phyloP scores from a whole-genome alignment of 2,329 filamentous ascomycete genomes.

The Aureobasidium vineae region DNA sequence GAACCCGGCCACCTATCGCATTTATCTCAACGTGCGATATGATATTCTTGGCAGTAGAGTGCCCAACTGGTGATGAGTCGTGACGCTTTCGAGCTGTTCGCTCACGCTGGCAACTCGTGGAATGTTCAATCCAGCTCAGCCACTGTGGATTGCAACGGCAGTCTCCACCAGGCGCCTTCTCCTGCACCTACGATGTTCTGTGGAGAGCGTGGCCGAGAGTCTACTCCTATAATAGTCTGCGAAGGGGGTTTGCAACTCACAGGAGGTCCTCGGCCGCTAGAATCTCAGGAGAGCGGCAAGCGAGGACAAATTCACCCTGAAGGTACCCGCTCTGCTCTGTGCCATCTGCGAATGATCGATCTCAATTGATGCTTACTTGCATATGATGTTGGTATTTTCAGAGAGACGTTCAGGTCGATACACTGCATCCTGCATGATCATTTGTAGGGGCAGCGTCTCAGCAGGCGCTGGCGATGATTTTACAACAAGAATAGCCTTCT shows the following conservation, averaged over 20 bases:
- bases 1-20: slow-evolving; percentile 14
- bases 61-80: slow-evolving; percentile 4
- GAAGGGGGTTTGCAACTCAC: slow-evolving; percentile 13
- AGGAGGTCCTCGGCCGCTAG: slow-evolving; percentile 21
- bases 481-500: slow-evolving; percentile 12
- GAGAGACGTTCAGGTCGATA: not conserved
- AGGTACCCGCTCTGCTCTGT: not conserved
- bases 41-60: slow-evolving; percentile 22
- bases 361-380: not conserved
- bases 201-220: slow-evolving; percentile 6
- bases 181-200: slow-evolving; percentile 23
- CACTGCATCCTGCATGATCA: slow-evolving; percentile 11
- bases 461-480: slow-evolving; percentile 11
- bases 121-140: slow-evolving; percentile 24
- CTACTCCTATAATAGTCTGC: slow-evolving; percentile 20
- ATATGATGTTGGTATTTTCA: slow-evolving; percentile 4
- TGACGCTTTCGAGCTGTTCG: slow-evolving; percentile 11
- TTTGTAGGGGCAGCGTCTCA: not conserved
- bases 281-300: slow-evolving; percentile 13
- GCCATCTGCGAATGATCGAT: not conserved
- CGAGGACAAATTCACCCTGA: slow-evolving; percentile 13
- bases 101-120: slow-evolving; percentile 5
- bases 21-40: slow-evolving; percentile 26
- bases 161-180: slow-evolving; percentile 22
- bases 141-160: slow-evolving; percentile 17